Conservation (phyloP, 805 yeast species). For the Ogataea ramenticola region DNA sequence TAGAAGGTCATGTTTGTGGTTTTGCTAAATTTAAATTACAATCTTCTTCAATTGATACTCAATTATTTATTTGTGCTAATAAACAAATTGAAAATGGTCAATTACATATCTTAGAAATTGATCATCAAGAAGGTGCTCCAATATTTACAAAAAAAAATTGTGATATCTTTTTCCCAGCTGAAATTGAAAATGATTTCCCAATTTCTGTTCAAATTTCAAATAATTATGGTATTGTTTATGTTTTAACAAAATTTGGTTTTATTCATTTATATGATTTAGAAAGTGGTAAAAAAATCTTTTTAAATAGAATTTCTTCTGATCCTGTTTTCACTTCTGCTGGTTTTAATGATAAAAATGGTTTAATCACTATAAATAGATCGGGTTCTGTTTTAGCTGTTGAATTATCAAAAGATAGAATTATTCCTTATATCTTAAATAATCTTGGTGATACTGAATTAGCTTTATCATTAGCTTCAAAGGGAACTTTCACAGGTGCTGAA, state of each 20-base stretch:
- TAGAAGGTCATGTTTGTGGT: constrained; percentile 95
- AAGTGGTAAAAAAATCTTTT: constrained; percentile 85
- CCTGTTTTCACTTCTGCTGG: constrained; percentile 86
- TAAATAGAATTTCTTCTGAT: constrained; percentile 93
- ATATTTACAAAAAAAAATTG: constrained; percentile 80
- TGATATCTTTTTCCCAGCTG: constrained; percentile 94
- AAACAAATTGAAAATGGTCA: constrained; percentile 78
- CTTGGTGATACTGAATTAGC: constrained; percentile 85
- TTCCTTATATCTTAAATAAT: constrained; percentile 83
- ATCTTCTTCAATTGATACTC: constrained; percentile 70
- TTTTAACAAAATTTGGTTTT: constrained; percentile 93
- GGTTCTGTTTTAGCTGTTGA: constrained; percentile 95
- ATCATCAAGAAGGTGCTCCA: constrained; percentile 83
- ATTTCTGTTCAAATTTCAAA: constrained; percentile 82
- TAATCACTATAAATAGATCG: constrained; percentile 85
- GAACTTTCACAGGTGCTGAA: constrained; percentile 97
- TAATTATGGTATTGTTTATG: constrained; percentile 78
- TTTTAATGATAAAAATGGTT: constrained; percentile 70
- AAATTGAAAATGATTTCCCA: constrained; percentile 94
- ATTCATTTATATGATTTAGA: constrained; percentile 93
- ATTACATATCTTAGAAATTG: constrained; percentile 92
- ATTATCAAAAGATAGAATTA: constrained; percentile 72
- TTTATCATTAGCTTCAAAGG: constrained; percentile 83
- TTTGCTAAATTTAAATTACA: constrained; percentile 73
- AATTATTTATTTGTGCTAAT: constrained; percentile 89